Base-by-base conservation (phyloP, 345 rosid genomes). In the Salix koriyanagi region DNA sequence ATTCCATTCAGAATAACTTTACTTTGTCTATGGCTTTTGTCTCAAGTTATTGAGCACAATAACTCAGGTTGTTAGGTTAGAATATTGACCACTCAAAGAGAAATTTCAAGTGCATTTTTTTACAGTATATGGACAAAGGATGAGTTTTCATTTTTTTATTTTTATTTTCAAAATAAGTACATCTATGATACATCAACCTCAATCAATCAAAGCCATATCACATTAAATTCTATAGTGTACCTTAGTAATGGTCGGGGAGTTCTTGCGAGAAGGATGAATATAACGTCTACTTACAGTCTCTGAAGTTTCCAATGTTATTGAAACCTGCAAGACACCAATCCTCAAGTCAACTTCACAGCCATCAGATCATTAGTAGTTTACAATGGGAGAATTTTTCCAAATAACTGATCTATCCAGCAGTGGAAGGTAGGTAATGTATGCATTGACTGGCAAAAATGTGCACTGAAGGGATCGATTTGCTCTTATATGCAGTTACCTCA, bases 211-310 rank as follows among this genome's bases (percentile, higher is more conserved):
- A 58, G 64, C 23, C 44, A 70, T n/a, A 36, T 3, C 44, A 18
- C 13, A 37, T 26, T 70, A 30, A 62, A 69, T 6, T 11, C 28
- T 32, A 39, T 67, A 37, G 6, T 28, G 34, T 62, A 93, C 99
- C 96, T 93, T 96, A 2, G 95, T 89, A 78, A 90, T 88, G 72
- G 90, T 93, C 25, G 94, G 95, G 44, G 96, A 91, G 79, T 90
- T 93, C 83, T 88, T 91, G 65, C 95, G 87, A 82, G 99, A 93
- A 76, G 93, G 92, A 84, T 96, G 99, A 79, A 93, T 88, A 71
- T 76, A 91, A 67, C 70, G 88, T 32, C 87, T 81, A 77, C 83
- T 86, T 83, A 93, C 84, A 42, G 90, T 96, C 91, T 96, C 98
- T 69, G 90, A 88, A 77, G 91, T 93, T 86, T 96, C 98, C 82